Evolutionary conservation across 176 grass and related monocot species (phyloP).

Genomic region (Themeda triandra): DNA sequence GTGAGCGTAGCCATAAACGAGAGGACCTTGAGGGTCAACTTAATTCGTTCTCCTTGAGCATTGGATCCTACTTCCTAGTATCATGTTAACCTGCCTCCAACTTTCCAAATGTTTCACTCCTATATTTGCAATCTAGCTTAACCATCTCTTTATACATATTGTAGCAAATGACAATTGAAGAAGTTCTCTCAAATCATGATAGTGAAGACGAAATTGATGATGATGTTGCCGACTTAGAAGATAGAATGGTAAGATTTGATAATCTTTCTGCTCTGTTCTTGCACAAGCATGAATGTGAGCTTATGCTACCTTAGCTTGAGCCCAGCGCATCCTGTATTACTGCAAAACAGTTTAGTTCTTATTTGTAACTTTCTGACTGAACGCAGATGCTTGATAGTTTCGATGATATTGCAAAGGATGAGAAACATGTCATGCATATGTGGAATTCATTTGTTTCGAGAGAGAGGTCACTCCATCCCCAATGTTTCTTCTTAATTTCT

Average conservation of each 20-base stretch:
- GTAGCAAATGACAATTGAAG: slow-evolving; percentile 73
- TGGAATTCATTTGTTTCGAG: slow-evolving; percentile 94
- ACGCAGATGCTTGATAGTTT: slow-evolving; percentile 90
- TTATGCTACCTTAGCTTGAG: neutral
- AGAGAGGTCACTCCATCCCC: slow-evolving; percentile 55
- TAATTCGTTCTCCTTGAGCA: slow-evolving; percentile 7
- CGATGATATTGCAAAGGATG: slow-evolving; percentile 69
- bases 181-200: slow-evolving; percentile 72
- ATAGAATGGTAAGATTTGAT: slow-evolving; percentile 65
- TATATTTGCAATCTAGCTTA: slow-evolving; percentile 30
- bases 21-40: neutral
- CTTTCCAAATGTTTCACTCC: neutral
- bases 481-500: neutral
- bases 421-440: slow-evolving; percentile 85
- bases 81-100: neutral
- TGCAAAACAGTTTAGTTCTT: neutral
- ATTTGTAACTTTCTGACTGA: slow-evolving; percentile 8
- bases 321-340: neutral
- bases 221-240: slow-evolving; percentile 85
- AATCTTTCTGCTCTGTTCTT: slow-evolving; percentile 14
- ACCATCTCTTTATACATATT: neutral
- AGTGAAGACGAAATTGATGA: slow-evolving; percentile 96
- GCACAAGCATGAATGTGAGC: neutral
- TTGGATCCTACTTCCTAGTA: neutral
- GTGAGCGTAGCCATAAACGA: no score